A percentile compares a stretch with the other conserved stretches of the same genome.
phyloP scores from a whole-genome alignment of 208 protist species.

The Wallacemonas rigidus region DNA sequence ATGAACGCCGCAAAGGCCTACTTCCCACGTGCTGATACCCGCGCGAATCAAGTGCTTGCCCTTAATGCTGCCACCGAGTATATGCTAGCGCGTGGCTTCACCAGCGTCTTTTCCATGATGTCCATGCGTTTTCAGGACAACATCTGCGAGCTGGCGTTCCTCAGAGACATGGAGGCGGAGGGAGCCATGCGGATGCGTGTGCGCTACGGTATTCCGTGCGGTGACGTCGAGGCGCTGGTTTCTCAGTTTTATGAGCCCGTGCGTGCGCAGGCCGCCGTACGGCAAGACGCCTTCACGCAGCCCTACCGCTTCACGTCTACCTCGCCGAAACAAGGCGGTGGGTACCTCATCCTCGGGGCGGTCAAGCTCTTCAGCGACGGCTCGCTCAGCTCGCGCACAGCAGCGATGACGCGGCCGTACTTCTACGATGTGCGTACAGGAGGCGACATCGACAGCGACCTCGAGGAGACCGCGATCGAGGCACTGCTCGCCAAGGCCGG shows the following conservation, averaged over 20 bases:
- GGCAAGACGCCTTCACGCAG: slow-evolving; percentile 39
- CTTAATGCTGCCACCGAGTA: slow-evolving; percentile 30
- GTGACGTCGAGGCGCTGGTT: slow-evolving; percentile 30
- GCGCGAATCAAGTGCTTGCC: slow-evolving; percentile 17
- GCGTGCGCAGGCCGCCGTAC: slow-evolving; percentile 7
- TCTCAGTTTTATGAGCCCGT: slow-evolving; percentile 34
- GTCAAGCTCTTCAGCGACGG: slow-evolving; percentile 73
- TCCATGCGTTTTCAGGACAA: slow-evolving; percentile 45
- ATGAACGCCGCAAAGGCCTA: slow-evolving; percentile 31
- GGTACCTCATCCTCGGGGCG: slow-evolving; percentile 48
- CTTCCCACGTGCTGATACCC: slow-evolving; percentile 28
- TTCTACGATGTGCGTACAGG: slow-evolving; percentile 34
- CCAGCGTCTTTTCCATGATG: slow-evolving; percentile 55
- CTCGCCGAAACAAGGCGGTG: slow-evolving; percentile 30
- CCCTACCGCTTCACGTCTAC: slow-evolving; percentile 46
- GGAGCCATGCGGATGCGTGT: slow-evolving; percentile 47
- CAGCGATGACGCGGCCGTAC: slow-evolving; percentile 59
- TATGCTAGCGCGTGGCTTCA: slow-evolving; percentile 47
- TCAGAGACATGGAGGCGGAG: slow-evolving; percentile 29
- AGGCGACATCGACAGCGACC: slow-evolving; percentile 54
- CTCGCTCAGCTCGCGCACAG: slow-evolving; percentile 61
- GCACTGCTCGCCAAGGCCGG: slow-evolving; percentile 18
- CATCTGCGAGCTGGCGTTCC: slow-evolving; percentile 36
- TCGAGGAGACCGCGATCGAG: slow-evolving; percentile 35
- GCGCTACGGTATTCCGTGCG: slow-evolving; percentile 35